phyloP scores from a whole-genome alignment of 2,329 filamentous ascomycete genomes.

The Stachybotrys chlorohalonatus region DNA sequence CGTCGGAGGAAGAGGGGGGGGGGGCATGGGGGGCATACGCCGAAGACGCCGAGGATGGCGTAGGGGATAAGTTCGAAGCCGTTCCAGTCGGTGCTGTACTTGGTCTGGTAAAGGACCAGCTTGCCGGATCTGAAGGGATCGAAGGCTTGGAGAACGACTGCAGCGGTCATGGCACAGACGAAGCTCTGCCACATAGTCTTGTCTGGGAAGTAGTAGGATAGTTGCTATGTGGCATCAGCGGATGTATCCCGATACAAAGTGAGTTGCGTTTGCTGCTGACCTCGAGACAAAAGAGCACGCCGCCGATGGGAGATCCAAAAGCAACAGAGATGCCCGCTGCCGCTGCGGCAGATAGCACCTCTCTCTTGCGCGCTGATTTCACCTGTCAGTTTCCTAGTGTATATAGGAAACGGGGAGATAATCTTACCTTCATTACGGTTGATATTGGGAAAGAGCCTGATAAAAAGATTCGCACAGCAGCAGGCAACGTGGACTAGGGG shows the following conservation, averaged over 20 bases:
- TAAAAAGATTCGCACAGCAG: conserved; percentile 89
- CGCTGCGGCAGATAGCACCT: conserved; percentile 85
- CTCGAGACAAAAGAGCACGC: conserved; percentile 92
- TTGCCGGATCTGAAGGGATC: conserved; percentile 95
- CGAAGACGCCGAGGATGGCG: conserved; percentile 73
- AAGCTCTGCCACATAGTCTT: conserved; percentile 99
- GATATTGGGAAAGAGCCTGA: conserved; percentile 74
- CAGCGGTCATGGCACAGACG: conserved; percentile 97
- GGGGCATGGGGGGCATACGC: conserved; percentile 32
- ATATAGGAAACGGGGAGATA: neutral
- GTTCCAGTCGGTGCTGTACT: conserved; percentile 86
- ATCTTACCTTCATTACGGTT: conserved; percentile 73
- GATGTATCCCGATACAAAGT: neutral
- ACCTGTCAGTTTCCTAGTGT: neutral
- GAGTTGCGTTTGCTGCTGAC: conserved; percentile 26
- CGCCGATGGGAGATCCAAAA: conserved; percentile 88
- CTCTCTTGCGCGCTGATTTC: conserved; percentile 70
- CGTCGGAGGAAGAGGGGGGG: conserved; percentile 5
- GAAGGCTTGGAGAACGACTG: conserved; percentile 82
- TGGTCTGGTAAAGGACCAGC: conserved; percentile 91
- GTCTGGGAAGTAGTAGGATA: conserved; percentile 96
- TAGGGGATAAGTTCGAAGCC: conserved; percentile 90
- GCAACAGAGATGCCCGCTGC: conserved; percentile 90
- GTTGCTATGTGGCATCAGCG: conserved; percentile 45
- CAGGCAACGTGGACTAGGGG: conserved; percentile 93